Evolutionary conservation across 2,329 filamentous ascomycete genomes (phyloP), one percentile per base, ranked within the genome.

Genomic region (Xenosphaeropsis pyriputrescens): DNA sequence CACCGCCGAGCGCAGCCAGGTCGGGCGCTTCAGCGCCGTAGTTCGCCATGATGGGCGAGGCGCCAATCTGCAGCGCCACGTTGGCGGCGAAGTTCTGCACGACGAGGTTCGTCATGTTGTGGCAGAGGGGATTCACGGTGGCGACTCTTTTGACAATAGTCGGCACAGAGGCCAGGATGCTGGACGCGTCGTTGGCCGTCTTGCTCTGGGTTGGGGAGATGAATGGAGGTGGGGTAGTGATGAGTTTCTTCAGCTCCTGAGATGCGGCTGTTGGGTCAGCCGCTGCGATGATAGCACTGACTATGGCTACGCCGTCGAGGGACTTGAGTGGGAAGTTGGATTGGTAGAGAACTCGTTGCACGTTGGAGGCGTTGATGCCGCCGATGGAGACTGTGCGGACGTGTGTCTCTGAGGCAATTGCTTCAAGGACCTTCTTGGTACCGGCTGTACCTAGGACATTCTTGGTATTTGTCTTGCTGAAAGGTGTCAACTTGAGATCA

Each of bases 91-190:
- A 83, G 60, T 95, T 94, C 52, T 94, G 86, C 16, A 95, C 89
- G 0, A 96, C 89, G 37, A 88, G 68, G 56, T 96, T 96, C 38
- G 91, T 96, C 85, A 96, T 96, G 60, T 94, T 95, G 61, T 96
- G 89, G 36, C 81, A 82, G 16, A 96, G 67, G 0, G 88, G 86
- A 40, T 72, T 78, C 32, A 60, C 65, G 2, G 64, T 56, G 5
- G 72, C 72, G 35, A 94, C 70, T 5, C 67, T 64, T 41, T 62
- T 64, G 32, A 93, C 64, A 14, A 82, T 59, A 3, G 48, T 37
- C 16, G 47, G 46, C 8, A 50, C 37, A 39, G 45, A 37, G 4
- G 40, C n/a, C 12, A 54, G 35, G 14, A 53, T 37, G 2, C 31
- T 31, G 51, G 47, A 36, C 8, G 51, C 45, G 19, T 50, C 37